phyloP scores from a whole-genome alignment of 306 rosid genomes.

The Macrotyloma uniflorum region DNA sequence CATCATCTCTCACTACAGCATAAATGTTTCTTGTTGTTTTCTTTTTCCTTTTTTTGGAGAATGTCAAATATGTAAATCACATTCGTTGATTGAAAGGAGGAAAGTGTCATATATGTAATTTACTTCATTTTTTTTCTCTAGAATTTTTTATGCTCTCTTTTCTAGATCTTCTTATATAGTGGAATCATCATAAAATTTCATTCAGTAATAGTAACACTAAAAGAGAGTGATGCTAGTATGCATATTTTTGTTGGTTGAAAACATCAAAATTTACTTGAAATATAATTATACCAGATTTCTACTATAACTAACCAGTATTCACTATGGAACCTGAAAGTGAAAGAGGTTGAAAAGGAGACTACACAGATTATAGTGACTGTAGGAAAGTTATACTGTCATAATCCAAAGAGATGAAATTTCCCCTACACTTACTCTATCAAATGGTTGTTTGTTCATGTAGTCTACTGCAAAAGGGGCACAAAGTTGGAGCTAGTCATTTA shows the following conservation, averaged over 20 bases:
- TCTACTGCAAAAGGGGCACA: not conserved
- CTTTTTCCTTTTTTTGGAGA: constrained; percentile 16
- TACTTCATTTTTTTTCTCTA: not conserved
- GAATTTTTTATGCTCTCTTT: not conserved
- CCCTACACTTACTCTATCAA: not conserved
- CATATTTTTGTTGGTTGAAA: not conserved
- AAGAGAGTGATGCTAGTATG: not conserved
- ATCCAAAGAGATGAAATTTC: not conserved
- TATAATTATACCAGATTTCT: not conserved
- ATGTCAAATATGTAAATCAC: constrained; percentile 39
- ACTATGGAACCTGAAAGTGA: not conserved
- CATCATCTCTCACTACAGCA: constrained; percentile 1
- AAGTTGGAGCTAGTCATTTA: not conserved
- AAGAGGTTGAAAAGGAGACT: not conserved
- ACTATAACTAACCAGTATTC: not conserved
- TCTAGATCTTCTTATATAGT: not conserved
- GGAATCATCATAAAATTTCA: not conserved
- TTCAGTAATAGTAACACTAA: not conserved
- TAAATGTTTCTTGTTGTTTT: constrained; percentile 5
- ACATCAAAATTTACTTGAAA: not conserved
- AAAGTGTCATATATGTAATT: constrained; percentile 45
- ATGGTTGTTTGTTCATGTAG: not conserved
- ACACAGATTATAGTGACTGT: not conserved
- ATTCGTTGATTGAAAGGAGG: constrained; percentile 44
- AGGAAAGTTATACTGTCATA: not conserved